These are phyloP conservation scores for Penicillium paneum DNA, from an alignment of 2,329 filamentous ascomycete genomes.

Conservation along the genomic window DNA sequence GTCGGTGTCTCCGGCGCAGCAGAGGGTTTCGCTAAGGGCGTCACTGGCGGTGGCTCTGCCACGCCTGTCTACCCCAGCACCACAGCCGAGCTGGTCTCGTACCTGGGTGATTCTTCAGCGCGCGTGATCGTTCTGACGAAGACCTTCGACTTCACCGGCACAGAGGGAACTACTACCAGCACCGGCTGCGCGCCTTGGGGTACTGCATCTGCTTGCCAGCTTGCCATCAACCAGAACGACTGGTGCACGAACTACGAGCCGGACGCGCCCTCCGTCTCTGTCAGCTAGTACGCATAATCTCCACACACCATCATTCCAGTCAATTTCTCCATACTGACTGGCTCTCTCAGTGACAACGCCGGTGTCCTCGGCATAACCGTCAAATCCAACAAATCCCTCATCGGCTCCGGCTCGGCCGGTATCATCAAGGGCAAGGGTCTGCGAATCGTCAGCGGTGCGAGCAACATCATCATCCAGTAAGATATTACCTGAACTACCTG, in stretches of 20 bases:
- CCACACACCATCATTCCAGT: not conserved
- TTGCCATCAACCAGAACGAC: constrained; percentile 58
- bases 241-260: constrained; percentile 61
- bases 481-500: not conserved
- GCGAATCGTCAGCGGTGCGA: constrained; percentile 46
- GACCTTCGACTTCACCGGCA: constrained; percentile 47
- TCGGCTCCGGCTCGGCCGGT: constrained; percentile 53
- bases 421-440: constrained; percentile 59
- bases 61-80: constrained; percentile 53
- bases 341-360: constrained; percentile 47
- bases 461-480: constrained; percentile 58
- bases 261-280: constrained; percentile 48
- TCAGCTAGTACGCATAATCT: constrained; percentile 27
- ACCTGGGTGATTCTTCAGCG: constrained; percentile 54
- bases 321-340: not conserved
- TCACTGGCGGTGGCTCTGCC: constrained; percentile 59
- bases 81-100: constrained; percentile 56
- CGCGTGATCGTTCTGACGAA: constrained; percentile 53
- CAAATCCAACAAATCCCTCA: constrained; percentile 56
- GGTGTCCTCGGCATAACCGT: constrained; percentile 52
- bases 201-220: constrained; percentile 53
- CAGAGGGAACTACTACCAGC: constrained; percentile 51
- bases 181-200: constrained; percentile 60
- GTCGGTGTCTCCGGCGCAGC: constrained; percentile 34
- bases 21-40: constrained; percentile 52